Evolutionary conservation across 176 grass and related monocot genomes (phyloP).

Genomic region (Otatea glauca): DNA sequence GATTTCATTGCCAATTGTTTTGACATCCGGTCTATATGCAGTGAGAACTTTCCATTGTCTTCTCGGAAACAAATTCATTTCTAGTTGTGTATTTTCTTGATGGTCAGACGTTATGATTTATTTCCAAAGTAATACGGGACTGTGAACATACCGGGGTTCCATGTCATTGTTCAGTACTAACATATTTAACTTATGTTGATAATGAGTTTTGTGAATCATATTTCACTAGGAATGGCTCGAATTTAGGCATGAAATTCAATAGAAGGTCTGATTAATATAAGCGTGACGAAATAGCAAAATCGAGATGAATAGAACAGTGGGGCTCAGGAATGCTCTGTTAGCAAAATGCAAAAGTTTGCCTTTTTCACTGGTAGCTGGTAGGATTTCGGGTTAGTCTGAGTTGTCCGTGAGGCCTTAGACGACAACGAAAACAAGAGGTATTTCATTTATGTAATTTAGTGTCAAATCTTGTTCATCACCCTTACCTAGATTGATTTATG

Average conservation of each 20-base stretch:
- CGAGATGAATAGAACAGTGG: neutral
- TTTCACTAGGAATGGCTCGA: neutral
- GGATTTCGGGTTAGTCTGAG: neutral
- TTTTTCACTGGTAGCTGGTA: neutral
- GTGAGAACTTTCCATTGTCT: neutral
- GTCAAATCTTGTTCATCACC: neutral
- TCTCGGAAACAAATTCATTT: neutral
- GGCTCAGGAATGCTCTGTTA: neutral
- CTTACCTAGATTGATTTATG: neutral
- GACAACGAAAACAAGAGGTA: neutral
- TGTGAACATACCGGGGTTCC: neutral
- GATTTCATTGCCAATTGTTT: slow-evolving; percentile 4
- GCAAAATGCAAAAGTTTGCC: neutral
- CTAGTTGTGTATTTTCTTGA: neutral
- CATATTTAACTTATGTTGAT: neutral
- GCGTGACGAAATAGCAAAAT: slow-evolving; percentile 1
- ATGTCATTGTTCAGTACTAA: neutral
- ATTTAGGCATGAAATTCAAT: neutral
- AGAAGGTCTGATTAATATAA: neutral
- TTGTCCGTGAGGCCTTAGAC: neutral
- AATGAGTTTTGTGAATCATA: slow-evolving; percentile 2
- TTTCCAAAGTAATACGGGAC: neutral
- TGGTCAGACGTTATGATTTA: neutral
- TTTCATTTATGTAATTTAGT: neutral
- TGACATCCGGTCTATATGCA: neutral